Conservation (phyloP, 192 early-diverging fungal genomes). For the Backusella westeae region DNA sequence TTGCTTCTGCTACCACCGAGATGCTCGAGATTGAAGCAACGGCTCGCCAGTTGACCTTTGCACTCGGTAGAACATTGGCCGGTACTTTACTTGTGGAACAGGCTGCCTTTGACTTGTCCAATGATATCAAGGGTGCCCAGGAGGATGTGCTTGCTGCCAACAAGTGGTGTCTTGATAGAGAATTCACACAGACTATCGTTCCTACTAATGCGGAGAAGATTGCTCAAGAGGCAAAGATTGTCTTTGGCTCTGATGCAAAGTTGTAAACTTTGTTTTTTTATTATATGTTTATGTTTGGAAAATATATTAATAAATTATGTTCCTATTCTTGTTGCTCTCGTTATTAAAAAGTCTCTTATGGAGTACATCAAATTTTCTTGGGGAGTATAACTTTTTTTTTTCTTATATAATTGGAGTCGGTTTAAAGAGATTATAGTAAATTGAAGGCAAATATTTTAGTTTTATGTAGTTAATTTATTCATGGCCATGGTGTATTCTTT, state of each 20-base stretch:
- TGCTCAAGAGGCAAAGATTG: conserved; percentile 18
- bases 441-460: too few relatives aligned
- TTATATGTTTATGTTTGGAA: not conserved
- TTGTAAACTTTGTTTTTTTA: not conserved
- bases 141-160: conserved; percentile 18
- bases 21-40: conserved; percentile 35
- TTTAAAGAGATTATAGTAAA: too few relatives aligned
- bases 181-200: conserved; percentile 15
- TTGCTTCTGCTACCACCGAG: conserved; percentile 19
- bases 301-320: not conserved
- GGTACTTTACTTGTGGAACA: conserved; percentile 53
- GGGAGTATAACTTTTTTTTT: too few relatives aligned
- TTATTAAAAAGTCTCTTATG: not conserved
- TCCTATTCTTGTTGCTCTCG: not conserved
- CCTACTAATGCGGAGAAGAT: not conserved
- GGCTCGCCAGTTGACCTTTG: conserved; percentile 48
- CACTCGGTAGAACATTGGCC: conserved; percentile 45
- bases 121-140: not conserved
- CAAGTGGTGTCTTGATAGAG: conserved; percentile 23
- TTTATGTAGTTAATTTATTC: too few relatives aligned
- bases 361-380: too few relatives aligned
- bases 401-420: too few relatives aligned
- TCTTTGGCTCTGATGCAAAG: conserved; percentile 27
- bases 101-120: conserved; percentile 38
- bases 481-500: too few relatives aligned